A percentile compares a stretch with the other conserved stretches of the same genome.
phyloP scores from a whole-genome alignment of 1,139 yeast genomes.

The Candida glucosophila region DNA sequence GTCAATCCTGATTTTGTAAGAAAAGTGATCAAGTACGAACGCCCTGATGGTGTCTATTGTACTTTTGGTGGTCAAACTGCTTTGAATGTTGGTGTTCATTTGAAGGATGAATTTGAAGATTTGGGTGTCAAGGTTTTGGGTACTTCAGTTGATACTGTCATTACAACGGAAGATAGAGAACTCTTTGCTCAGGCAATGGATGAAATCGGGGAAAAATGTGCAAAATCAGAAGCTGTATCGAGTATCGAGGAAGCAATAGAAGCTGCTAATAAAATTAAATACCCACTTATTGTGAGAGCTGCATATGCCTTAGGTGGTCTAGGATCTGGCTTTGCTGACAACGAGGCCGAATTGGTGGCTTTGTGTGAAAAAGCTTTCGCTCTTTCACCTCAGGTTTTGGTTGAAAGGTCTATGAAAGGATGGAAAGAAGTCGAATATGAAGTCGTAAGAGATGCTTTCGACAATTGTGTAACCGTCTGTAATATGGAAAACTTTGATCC shows the following conservation, averaged over 20 bases:
- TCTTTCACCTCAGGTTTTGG: constrained; percentile 90
- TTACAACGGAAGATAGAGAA: constrained; percentile 97
- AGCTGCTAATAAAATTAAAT: constrained; percentile 84
- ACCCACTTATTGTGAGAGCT: constrained; percentile 95
- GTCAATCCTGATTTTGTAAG: constrained; percentile 95
- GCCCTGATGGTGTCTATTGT: constrained; percentile 94
- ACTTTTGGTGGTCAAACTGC: constrained; percentile 99
- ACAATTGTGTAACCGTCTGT: constrained; percentile 98
- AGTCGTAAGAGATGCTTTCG: constrained; percentile 95
- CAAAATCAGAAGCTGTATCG: constrained; percentile 81
- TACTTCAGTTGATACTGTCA: constrained; percentile 91
- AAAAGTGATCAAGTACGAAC: constrained; percentile 87
- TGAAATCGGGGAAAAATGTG: constrained; percentile 91
- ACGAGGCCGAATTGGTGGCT: constrained; percentile 72
- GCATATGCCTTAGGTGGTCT: constrained; percentile 97
- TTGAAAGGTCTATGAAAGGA: constrained; percentile 96
- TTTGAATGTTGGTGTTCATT: constrained; percentile 85
- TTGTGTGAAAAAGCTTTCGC: constrained; percentile 91
- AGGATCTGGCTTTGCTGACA: constrained; percentile 97
- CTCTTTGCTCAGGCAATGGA: constrained; percentile 91
- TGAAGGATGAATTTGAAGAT: constrained; percentile 89
- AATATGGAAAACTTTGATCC: constrained; percentile 99
- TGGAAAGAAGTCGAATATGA: constrained; percentile 99
- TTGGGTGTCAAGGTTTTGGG: constrained; percentile 94
- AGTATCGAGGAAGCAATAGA: constrained; percentile 70